Percentiles rank a stretch among this genome's conserved stretches.
phyloP scores from a whole-genome alignment of 192 early-diverging fungal genomes.

The Coemansia sp. region DNA sequence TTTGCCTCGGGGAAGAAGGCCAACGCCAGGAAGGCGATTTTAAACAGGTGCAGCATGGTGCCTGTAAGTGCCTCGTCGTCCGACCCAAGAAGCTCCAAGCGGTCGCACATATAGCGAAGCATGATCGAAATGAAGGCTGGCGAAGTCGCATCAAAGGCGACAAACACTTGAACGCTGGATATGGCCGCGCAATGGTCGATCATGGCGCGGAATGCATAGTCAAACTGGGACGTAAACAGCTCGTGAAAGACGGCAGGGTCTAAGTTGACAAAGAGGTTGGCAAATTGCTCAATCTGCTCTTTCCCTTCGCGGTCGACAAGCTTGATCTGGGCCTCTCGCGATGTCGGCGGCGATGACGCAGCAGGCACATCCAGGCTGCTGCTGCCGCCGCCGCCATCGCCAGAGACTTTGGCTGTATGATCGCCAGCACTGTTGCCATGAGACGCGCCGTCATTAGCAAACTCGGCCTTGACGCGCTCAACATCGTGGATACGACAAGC shows the following conservation, averaged over 20 bases:
- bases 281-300: constrained; percentile 90
- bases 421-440: neutral
- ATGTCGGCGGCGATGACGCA: neutral
- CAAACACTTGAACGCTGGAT: constrained; percentile 86
- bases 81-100: constrained; percentile 43
- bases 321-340: constrained; percentile 58
- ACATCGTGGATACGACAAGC: constrained; percentile 55
- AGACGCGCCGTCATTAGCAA: neutral
- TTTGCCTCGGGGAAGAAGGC: constrained; percentile 89
- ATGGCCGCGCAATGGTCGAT: constrained; percentile 75
- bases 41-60: constrained; percentile 88
- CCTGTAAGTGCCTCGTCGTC: constrained; percentile 53
- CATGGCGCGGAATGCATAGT: constrained; percentile 82
- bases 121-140: constrained; percentile 58
- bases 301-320: constrained; percentile 83
- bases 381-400: too few relatives aligned
- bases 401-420: neutral
- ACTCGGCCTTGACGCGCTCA: constrained; percentile 31
- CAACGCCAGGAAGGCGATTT: constrained; percentile 91
- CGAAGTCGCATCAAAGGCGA: constrained; percentile 69
- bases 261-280: constrained; percentile 77
- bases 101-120: constrained; percentile 54
- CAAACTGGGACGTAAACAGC: constrained; percentile 89
- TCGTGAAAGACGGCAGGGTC: constrained; percentile 95
- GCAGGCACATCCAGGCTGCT: neutral